Base-by-base conservation (phyloP, 208 protist genomes). In the Leishmania aethiopica region DNA sequence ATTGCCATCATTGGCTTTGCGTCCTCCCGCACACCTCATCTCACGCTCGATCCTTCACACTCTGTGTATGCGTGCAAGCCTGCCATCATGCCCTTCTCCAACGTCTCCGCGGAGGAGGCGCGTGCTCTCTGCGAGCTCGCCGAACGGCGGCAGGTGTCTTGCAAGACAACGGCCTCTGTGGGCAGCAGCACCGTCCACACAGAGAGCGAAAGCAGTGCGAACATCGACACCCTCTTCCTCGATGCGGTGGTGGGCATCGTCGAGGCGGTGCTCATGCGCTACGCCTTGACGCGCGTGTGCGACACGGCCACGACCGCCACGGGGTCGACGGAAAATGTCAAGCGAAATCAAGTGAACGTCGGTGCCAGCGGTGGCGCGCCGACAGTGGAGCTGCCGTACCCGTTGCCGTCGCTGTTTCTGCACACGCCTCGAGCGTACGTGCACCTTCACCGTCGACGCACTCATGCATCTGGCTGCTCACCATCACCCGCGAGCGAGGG, bases 361-460 rank as follows among this genome's bases (percentile, higher is more conserved):
- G 76, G 5, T 71, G 49, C 28, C 47, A 78, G 45, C 3, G 6
- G 51, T 28, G 3, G 49, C n/a, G 67, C 15, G 7, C n/a, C 53
- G n/a, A 40, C 47, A 5, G 86, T 37, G 3, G 89, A 87, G 78
- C 70, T 82, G 15, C 35, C 73, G 0, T 83, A 87, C 59, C 91
- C 91, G 28, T 91, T 89, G 53, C 84, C 89, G 19, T 95, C 86
- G 8, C 81, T 92, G 15, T 95, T 95, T 59, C 83, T 95, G 47
- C 72, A 92, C 80, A 80, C 86, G 1, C 88, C 88, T 2, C 57
- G 42, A 7, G 28, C 75, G 10, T 35, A 89, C 35, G 78, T 89
- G 25, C 66, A 45, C 2, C 59, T 80, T 62, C 49, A 77, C 57
- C 37, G 47, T 28, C 8, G 13, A 32, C 47, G 15, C 25, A 4